A percentile compares a stretch with the other conserved stretches of the same genome.
phyloP scores from a whole-genome alignment of 2,329 filamentous ascomycete species.

The Aspergillus calidoustus region DNA sequence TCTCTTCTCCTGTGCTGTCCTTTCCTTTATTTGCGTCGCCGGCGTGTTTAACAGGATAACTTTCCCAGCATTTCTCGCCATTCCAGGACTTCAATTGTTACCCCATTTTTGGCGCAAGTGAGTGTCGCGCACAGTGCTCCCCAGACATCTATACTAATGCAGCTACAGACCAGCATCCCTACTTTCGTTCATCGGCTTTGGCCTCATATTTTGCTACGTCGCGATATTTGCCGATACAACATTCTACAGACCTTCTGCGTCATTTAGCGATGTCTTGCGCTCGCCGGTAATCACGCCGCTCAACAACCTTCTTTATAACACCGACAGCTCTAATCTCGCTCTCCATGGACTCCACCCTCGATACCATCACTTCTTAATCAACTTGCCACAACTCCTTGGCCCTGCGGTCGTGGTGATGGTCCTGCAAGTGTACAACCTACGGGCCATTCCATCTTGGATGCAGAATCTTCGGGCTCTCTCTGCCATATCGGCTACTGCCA shows the following conservation, averaged over 20 bases:
- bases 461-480: conserved; percentile 48
- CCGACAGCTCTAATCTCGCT: conserved; percentile 70
- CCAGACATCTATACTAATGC: conserved; percentile 15
- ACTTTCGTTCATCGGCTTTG: conserved; percentile 66
- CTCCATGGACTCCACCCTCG: conserved; percentile 77
- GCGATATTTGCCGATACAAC: conserved; percentile 83
- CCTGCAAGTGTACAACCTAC: conserved; percentile 53
- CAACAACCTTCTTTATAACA: conserved; percentile 79
- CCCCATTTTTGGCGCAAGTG: conserved; percentile 84
- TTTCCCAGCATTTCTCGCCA: conserved; percentile 87
- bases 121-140: conserved; percentile 34
- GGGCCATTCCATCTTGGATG: conserved; percentile 36
- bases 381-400: conserved; percentile 73
- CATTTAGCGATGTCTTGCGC: conserved; percentile 48
- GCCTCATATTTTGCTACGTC: conserved; percentile 68
- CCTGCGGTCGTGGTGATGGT: conserved; percentile 64
- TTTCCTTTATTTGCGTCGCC: conserved; percentile 81
- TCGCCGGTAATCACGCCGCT: conserved; percentile 74
- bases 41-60: conserved; percentile 97
- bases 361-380: conserved; percentile 75
- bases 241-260: conserved; percentile 65
- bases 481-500: conserved; percentile 47
- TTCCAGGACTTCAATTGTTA: conserved; percentile 81
- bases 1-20: conserved; percentile 72
- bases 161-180: conserved; percentile 60